Base-by-base conservation (phyloP, 306 rosid genomes). In the Quercus bicolor region DNA sequence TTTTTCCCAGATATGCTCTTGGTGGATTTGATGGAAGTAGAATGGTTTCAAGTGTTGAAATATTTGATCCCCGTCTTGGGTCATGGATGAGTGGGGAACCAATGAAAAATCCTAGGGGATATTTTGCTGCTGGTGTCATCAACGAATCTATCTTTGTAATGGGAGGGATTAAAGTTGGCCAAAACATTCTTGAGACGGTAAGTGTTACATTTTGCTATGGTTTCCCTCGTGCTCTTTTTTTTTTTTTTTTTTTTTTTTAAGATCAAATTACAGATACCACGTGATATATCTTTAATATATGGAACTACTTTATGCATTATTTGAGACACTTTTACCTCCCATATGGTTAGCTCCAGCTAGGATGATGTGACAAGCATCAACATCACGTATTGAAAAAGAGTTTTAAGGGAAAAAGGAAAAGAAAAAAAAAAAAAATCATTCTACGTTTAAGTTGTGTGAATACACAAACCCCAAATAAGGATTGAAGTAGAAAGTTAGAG, bases 1-100 rank as follows among this genome's bases (percentile, higher is more conserved):
- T 40, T 40, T 40, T 7, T 9, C 29, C 31, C 70, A 94, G 98
- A 70, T 86, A 84, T 82, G 92, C 91, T 51, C 56, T 90, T 5
- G 91, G 97, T 33, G 93, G 97, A 66, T 92, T 75, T 72, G 89
- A 91, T 81, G 97, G 93, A 66, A 8, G 23, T 5, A 10, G 75
- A 37, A 87, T 81, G 85, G 82, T 87, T 77, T 40, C 88, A 2
- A 88, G 79, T 80, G 75, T 87, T 16, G 90, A 94, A 78, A 76
- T 86, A 21, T 85, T 83, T 68, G 90, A 91, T 83, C 89, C 90
- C 16, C 84, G 88, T 61, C 81, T 84, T 5, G 91, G 81, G 43
- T 69, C 80, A 10, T 85, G 89, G 88, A 82, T 78, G 84, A 65
- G 20, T 9, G 95, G 76, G 66, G 89, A 92, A 69, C 79, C 87